Base-by-base conservation (phyloP, 345 rosid species). In the Balakata baccata region DNA sequence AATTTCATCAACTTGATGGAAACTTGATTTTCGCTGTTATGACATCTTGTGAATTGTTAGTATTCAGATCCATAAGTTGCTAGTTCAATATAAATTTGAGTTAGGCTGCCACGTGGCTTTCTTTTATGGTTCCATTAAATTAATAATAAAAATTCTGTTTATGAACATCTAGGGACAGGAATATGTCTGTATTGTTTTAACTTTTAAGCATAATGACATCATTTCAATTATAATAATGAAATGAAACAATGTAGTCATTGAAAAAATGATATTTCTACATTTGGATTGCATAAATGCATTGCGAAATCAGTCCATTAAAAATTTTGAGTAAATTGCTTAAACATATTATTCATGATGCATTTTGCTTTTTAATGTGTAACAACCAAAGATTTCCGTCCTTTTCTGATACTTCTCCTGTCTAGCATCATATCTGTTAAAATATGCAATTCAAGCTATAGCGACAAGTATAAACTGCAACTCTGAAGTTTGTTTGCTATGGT, bases 401-500 rank as follows among this genome's bases (percentile, higher is more conserved):
- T 59, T 59, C 37, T 4, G 18, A 59, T 59, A 16, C 64, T 59
- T 59, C 64, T 59, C 64, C 0, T 12, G 12, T 11, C 8, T 13
- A 2, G 38, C 14, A 11, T 12, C 34, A 4, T 59, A 12, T 59
- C 5, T n/a, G 6, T 14, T 59, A 12, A 11, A 25, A 23, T 59
- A 56, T 56, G 53, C 45, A 11, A n/a, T 41, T 38, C 8, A 39
- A 37, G 73, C 38, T 70, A 41, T 49, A 62, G 52, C 37, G 39
- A 37, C n/a, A 11, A 14, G 6, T 70, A 11, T 23, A 22, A 11
- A 11, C 49, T 70, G 51, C 45, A 65, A 12, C 38, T 58, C 23
- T 64, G 50, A 65, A 64, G 51, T 39, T 71, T 72, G 45, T 57
- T n/a, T 6, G 11, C 16, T n/a, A n/a, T 41, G 51, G 52, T 34